Evolutionary conservation across 2,329 filamentous ascomycete species (phyloP), one percentile per base, ranked within the genome.

Genomic region (Parastagonospora avenae): DNA sequence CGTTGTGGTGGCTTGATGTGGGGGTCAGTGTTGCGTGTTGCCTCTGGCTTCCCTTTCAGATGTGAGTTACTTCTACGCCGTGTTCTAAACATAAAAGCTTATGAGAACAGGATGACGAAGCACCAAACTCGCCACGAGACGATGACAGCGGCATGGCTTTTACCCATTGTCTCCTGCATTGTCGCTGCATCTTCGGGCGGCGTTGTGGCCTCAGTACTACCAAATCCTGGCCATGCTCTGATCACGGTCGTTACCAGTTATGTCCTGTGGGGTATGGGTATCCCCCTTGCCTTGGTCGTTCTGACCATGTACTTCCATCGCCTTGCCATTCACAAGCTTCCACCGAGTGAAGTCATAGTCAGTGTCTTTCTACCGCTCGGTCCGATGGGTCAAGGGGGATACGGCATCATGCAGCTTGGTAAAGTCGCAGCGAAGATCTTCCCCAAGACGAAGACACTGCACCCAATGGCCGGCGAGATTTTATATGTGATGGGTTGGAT

Each of bases 261-360:
- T 63, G 76, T 89, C 12, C 80, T 90, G 42, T 89, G 85, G 85
- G 86, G 86, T 1, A 83, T 84, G 39, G 86, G 85, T 9, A 76
- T 81, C 0, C 82, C 81, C 0, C 72, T 90, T 48, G 82, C 86
- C 1, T 78, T 85, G 62, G 77, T 81, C 37, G 79, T 88, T 12
- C 72, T 89, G 40, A 82, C 82, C 1, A 80, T 90, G 8, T 90
- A 90, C 72, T 89, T 88, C 66, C 84, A 88, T 60, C 83, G 87
- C n/a, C 76, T 91, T 4, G 83, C 83, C 1, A 71, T 89, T 7
- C 81, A 89, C 71, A 83, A 85, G 24, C 77, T 89, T 7, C 86
- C 86, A 0, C 81, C 85, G 0, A 78, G 82, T 43, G 87, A 88
- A 66, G 82, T 85, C 47, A 87, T 89, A 42, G 85, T 89, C 19